Conservation (phyloP, 352 stramenopile genomes). For the Halophytophthora polymorphica region DNA sequence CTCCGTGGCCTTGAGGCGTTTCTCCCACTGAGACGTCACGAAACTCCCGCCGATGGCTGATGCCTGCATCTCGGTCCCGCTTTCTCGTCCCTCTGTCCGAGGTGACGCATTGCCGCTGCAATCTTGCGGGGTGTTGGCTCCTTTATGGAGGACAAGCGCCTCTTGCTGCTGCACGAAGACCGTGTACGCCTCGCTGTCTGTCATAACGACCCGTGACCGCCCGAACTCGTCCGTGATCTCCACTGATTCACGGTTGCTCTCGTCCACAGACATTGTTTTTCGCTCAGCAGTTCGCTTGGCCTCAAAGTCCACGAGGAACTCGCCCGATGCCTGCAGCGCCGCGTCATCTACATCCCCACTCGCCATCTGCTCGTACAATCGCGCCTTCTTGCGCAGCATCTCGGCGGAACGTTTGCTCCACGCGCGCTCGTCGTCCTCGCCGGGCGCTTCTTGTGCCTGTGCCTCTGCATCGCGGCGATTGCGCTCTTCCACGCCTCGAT, state of each 20-base stretch:
- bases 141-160: not conserved
- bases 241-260: constrained; percentile 9
- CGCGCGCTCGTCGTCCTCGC: constrained; percentile 62
- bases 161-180: constrained; percentile 20
- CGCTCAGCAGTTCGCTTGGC: constrained; percentile 30
- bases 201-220: constrained; percentile 36
- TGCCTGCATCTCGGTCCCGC: constrained; percentile 11
- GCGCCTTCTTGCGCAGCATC: constrained; percentile 68
- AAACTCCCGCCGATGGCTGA: constrained; percentile 39
- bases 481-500: constrained; percentile 59
- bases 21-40: constrained; percentile 81
- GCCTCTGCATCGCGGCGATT: constrained; percentile 47
- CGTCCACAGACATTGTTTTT: not conserved
- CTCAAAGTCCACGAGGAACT: constrained; percentile 73
- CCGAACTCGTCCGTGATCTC: constrained; percentile 61
- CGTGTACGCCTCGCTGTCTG: constrained; percentile 33
- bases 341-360: constrained; percentile 13
- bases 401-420: constrained; percentile 52
- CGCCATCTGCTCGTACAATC: constrained; percentile 74
- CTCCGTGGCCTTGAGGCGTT: constrained; percentile 56
- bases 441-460: constrained; percentile 36
- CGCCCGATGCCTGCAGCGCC: constrained; percentile 20
- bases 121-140: not conserved
- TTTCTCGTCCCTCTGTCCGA: constrained; percentile 2
- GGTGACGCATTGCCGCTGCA: not conserved